Evolutionary conservation across 2,329 filamentous ascomycete genomes (phyloP).

Genomic region (Diaporthe velutina): DNA sequence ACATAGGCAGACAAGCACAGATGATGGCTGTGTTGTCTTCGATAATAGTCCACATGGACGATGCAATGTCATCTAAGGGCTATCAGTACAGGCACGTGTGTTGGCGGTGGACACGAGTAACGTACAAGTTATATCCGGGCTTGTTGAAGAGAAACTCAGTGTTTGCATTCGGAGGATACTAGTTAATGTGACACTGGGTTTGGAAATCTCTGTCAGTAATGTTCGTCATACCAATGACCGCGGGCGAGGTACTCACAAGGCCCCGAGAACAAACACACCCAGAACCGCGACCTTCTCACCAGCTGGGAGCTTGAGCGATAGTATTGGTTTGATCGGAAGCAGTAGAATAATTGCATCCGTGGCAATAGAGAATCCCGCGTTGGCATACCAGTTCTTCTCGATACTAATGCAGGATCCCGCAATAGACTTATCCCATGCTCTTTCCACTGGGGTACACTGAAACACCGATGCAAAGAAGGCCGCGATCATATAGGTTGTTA

Average conservation of each 20-base stretch:
- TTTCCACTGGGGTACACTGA: neutral
- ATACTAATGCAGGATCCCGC: constrained; percentile 9
- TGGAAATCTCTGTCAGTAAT: neutral
- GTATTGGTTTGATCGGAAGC: constrained; percentile 7
- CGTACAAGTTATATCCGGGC: neutral
- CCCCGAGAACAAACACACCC: constrained; percentile 5
- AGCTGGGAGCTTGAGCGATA: constrained; percentile 11
- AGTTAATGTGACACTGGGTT: constrained; percentile 14
- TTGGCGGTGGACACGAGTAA: neutral
- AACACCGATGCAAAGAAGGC: constrained; percentile 13
- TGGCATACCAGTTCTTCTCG: constrained; percentile 22
- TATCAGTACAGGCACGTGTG: neutral
- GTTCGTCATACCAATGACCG: too few species aligned
- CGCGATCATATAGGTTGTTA: constrained; percentile 20
- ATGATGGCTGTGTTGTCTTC: constrained; percentile 30
- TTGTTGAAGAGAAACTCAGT: constrained; percentile 10
- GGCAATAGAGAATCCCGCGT: constrained; percentile 11
- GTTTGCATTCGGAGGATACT: constrained; percentile 23
- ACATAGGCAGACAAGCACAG: constrained; percentile 5
- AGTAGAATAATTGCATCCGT: neutral
- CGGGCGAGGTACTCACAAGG: too few species aligned
- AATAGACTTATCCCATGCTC: neutral
- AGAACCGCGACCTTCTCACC: constrained; percentile 10
- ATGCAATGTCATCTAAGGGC: neutral
- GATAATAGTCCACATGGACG: constrained; percentile 22